Base-by-base conservation (phyloP, 1,284 basidiomycete genomes). In the Rhodotorula sp. region DNA sequence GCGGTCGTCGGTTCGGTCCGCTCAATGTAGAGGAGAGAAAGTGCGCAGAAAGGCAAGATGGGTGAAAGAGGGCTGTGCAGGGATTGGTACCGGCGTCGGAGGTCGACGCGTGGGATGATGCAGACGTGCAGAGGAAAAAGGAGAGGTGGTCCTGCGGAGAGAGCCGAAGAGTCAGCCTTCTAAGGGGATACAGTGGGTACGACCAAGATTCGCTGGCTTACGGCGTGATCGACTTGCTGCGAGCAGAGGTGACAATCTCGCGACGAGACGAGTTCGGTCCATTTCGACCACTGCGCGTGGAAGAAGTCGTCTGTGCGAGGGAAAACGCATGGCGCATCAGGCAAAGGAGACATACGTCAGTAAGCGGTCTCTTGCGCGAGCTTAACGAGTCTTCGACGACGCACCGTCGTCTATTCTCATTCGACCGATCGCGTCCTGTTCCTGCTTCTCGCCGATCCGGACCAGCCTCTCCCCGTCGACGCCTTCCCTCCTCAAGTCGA, bases 321-420 rank as follows among this genome's bases (percentile, higher is more conserved):
- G n/a, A n/a, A n/a, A n/a, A n/a, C n/a, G n/a, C n/a, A n/a, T n/a
- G n/a, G n/a, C n/a, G n/a, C n/a, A n/a, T n/a, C n/a, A n/a, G n/a
- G n/a, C 6, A 46, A n/a, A 20, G 47, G 47, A n/a, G 26, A 43
- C 39, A 43, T 12, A 43, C 12, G 39, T 43, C 39, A 43, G 39
- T 43, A 14, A 1, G 12, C 10, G 10, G 39, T 14, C 39, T 43
- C 39, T 43, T 43, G 10, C 39, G 39, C 39, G 39, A 43, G 39
- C 48, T 63, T 52, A 8, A 60, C 12, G 60, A 46, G 43, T 12
- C 8, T 29, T n/a, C 58, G 52, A 4, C 62, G 39, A 21, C 84
- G 70, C 74, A 89, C 89, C 83, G 78, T 92, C 91, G 48, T 85
- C 85, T 16, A 90, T 86, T 69, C 86, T 84, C 49, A 93, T 87